Evolutionary conservation across 139 green algal genomes (phyloP).

Genomic region (Nannochloris sp.): DNA sequence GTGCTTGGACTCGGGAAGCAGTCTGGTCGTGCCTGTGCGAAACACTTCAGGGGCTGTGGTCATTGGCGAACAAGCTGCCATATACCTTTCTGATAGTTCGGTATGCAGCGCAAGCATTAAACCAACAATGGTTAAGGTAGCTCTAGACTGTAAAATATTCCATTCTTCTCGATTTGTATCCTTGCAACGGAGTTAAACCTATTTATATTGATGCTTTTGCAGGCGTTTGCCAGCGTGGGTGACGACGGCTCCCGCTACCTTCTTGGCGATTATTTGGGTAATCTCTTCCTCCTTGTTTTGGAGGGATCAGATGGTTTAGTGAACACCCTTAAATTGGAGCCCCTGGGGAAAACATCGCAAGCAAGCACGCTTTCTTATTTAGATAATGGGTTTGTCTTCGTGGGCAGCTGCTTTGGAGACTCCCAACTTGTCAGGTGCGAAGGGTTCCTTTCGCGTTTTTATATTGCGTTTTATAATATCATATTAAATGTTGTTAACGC

Average conservation of each 20-base stretch:
- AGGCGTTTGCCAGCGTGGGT: no score
- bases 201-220: no score
- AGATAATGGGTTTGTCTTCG: conserved; percentile 86
- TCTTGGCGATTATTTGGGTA: conserved; percentile 71
- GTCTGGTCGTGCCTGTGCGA: conserved; percentile 78
- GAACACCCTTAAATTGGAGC: conserved; percentile 67
- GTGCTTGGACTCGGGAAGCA: conserved; percentile 67
- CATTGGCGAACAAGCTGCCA: conserved; percentile 56
- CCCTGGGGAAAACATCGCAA: conserved; percentile 63
- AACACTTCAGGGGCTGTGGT: conserved; percentile 68
- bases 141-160: no score
- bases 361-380: conserved; percentile 83
- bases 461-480: neutral
- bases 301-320: conserved; percentile 47
- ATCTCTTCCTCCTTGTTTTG: conserved; percentile 81
- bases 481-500: no score
- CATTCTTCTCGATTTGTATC: no score
- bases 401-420: conserved; percentile 54
- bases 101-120: conserved; percentile 22
- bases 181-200: no score
- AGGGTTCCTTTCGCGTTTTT: neutral
- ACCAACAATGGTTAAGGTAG: conserved; percentile 9
- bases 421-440: conserved; percentile 69
- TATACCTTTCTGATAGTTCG: conserved; percentile 50
- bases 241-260: conserved; percentile 81